Base-by-base conservation (phyloP, 257 asterid genomes). In the Voacanga thouarsii region DNA sequence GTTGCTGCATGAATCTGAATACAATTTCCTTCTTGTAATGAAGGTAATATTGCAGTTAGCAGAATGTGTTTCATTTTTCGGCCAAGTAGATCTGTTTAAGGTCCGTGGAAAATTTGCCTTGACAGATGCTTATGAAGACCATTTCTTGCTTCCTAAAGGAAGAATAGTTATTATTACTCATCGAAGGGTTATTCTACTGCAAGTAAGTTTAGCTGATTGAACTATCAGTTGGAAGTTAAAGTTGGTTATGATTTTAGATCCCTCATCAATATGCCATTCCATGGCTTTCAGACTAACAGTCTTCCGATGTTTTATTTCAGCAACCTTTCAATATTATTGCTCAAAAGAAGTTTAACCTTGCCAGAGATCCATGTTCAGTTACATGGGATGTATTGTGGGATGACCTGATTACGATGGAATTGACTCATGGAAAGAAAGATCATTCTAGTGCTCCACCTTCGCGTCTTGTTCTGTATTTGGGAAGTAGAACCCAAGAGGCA, bases 51-150 rank as follows among this genome's bases (percentile, higher is more conserved):
- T 96, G 86, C 99, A 96, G 82, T 78, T 92, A 80, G 99, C 98
- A 61, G 98, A 96, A 82, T 96, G 93, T 75, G 97, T 90, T 33
- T 90, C 99, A n/a, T 96, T 96, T 80, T 87, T 96, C 30, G 87
- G 89, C 81, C 97, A 92, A 83, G 97, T 93, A 72, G 97, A 96
- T 85, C 90, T 96, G 82, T 96, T 96, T 66, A 96, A 92, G 87
- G 98, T 92, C 69, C 99, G 99, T 57, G 99, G 96, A 56, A 96
- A 96, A 84, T 96, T 89, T 84, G 99, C 97, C 82, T 82, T 89
- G 53, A 90, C 99, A 55, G 99, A 96, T 83, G 98, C 98, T 71
- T 96, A 96, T 56, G 99, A 96, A 88, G 92, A 88, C 83, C 99
- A 96, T 82, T 92, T 88, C 78, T 68, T 86, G 41, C 98, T 93